Evolutionary conservation across 257 asterid genomes (phyloP), one percentile per base, ranked within the genome.

Genomic region (Paulownia fortunei): DNA sequence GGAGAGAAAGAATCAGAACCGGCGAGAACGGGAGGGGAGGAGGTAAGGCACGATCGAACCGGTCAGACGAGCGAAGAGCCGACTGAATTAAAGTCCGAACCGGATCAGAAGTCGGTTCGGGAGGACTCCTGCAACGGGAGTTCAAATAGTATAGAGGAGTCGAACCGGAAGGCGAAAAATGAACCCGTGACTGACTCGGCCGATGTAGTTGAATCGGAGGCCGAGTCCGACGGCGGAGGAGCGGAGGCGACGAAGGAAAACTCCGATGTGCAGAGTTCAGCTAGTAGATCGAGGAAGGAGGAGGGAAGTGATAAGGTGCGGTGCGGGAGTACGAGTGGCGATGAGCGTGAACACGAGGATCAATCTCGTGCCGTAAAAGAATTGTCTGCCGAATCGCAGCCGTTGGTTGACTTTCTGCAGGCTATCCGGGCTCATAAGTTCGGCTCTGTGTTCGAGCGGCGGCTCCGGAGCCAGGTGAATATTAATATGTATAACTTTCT

Each of bases 241-340:
- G 84, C 80, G 49, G 92, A 68, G 55, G 81, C 88, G 65, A 74
- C 74, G 84, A 85, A 86, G 81, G 94, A 87, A 66, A 87, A 84
- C 52, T 89, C 97, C 7, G 97, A 91, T 76, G 92, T 89, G 79
- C 93, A 88, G 79, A 89, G 97, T 62, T 84, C 94, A 4, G 93
- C 90, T n/a, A 91, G 95, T 47, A 84, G 88, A 82, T 87, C 92
- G 84, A 85, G 83, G 82, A 82, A 79, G 76, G 88, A 82, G 76
- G 87, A 80, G 76, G 87, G 87, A 21, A 83, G 69, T 39, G 93
- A 89, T 84, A 85, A 55, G 86, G 80, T 81, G 88, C 84, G 77
- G 70, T 87, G 89, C 83, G 87, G 83, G 80, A 81, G 79, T 74
- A 80, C 81, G 54, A 84, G 85, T 66, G 86, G 89, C 54, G 89